phyloP scores from a whole-genome alignment of 495 filamentous ascomycete species.

The Astrothelium macrocarpum region DNA sequence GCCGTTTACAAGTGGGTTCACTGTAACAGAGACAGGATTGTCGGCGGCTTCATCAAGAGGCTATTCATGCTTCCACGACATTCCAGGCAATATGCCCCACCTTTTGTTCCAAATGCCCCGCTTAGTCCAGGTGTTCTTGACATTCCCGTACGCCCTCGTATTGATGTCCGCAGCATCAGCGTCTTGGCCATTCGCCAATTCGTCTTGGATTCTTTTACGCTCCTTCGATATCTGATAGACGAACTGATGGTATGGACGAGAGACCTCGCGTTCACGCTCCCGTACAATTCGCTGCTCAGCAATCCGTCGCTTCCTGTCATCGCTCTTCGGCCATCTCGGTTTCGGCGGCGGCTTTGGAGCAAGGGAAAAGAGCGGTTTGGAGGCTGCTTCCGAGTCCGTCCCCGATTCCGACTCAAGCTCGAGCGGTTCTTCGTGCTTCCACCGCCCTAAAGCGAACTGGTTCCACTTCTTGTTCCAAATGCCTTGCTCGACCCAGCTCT shows the following conservation, averaged over 20 bases:
- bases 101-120: slow-evolving; percentile 24
- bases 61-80: slow-evolving; percentile 27
- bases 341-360: not conserved
- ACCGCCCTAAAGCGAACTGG: not conserved
- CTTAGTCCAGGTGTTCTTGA: slow-evolving; percentile 23
- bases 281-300: not conserved
- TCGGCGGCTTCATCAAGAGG: slow-evolving; percentile 7
- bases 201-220: slow-evolving; percentile 12
- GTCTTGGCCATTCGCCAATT: not conserved
- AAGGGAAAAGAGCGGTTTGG: not conserved
- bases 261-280: slow-evolving; percentile 13
- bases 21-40: not conserved
- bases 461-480: slow-evolving; percentile 17
- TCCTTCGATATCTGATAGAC: slow-evolving; percentile 17
- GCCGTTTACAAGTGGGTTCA: not conserved
- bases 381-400: not conserved
- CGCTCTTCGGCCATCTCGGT: not conserved
- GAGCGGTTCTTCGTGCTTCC: slow-evolving; percentile 15
- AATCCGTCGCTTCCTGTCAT: slow-evolving; percentile 6
- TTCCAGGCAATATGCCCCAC: slow-evolving; percentile 25
- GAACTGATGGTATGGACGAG: slow-evolving; percentile 19
- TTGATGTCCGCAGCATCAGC: slow-evolving; percentile 11
- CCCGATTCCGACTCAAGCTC: not conserved
- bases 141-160: slow-evolving; percentile 13
- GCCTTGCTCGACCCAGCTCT: slow-evolving; percentile 16